Base-by-base conservation (phyloP, 2,329 filamentous ascomycete species). In the Clonostachys sp. region DNA sequence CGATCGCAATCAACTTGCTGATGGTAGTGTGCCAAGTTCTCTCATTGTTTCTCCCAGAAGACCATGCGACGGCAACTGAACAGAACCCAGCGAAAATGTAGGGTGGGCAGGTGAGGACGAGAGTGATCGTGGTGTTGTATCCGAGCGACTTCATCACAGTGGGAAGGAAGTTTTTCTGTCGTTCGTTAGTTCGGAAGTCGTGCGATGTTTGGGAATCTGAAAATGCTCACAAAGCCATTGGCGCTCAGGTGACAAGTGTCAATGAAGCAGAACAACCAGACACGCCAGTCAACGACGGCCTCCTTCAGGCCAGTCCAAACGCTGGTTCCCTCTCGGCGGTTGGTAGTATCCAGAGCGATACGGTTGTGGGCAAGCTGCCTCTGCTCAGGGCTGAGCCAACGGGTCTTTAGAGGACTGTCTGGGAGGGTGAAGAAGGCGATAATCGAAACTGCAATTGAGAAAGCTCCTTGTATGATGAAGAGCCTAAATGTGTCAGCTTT, bases 401-500 rank as follows among this genome's bases (percentile, higher is more conserved):
- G 57, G 5, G 70, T 59, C 3, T 74, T 75, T 36, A 70, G 68
- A 3, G 57, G 74, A 64, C 34, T 73, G 24, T 57, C 53, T 7
- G 57, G 57, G 13, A 60, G 47, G 33, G 57, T 49, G 41, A 54
- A 54, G 24, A 54, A 51, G 5, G 51, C 53, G 9, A 50, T 41
- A 16, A 55, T 17, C 5, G 55, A 52, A 17, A 55, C 34, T 13
- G 48, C 43, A 6, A 53, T 46, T 13, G 53, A 54, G 12, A 55
- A 70, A 4, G 70, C 66, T 12, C 82, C 83, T 59, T 86, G 81
- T 18, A 86, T 77, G 39, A 86, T 82, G 62, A 86, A 65, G 1
- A 65, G 52, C 63, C 63, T 64, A 41, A 57, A 59, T 63, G 63
- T 64, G 2, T 60, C 61, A 5, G 49, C 50, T 1, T 65, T 53